Conservation (phyloP, 1,139 yeast genomes). For the Keqinozyma sinolaborantium region DNA sequence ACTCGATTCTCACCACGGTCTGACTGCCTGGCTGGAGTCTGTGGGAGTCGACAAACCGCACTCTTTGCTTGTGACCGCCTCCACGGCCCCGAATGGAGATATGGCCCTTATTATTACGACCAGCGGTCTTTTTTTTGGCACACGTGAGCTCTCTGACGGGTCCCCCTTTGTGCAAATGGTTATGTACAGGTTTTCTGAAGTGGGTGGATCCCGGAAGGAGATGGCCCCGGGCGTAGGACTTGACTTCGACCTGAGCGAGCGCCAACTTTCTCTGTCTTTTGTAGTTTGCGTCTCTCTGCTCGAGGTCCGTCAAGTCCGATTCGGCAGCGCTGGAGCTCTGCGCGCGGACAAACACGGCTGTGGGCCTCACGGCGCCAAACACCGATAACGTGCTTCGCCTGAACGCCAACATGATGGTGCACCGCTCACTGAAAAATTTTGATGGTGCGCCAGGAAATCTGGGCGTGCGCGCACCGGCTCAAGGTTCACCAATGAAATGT, state of each 20-base stretch:
- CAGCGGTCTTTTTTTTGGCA: conserved; percentile 72
- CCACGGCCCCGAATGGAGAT: conserved; percentile 94
- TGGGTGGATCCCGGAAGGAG: conserved; percentile 87
- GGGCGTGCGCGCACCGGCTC: not conserved
- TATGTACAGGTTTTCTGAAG: conserved; percentile 84
- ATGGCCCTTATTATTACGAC: conserved; percentile 86
- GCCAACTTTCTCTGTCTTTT: conserved; percentile 72
- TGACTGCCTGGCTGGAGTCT: conserved; percentile 70
- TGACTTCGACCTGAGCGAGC: conserved; percentile 67
- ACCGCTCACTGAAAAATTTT: conserved; percentile 1
- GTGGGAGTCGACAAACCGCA: conserved; percentile 75
- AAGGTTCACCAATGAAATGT: not conserved
- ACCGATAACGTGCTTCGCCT: not conserved
- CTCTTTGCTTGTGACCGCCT: conserved; percentile 92
- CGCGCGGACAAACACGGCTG: not conserved
- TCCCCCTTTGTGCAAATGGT: conserved; percentile 80
- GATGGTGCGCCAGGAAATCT: conserved; percentile 1
- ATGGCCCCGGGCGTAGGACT: conserved; percentile 65
- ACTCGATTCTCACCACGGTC: conserved; percentile 82
- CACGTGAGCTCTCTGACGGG: conserved; percentile 77
- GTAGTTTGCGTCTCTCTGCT: conserved; percentile 70
- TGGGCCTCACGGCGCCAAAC: not conserved
- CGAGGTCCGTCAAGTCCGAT: conserved; percentile 62
- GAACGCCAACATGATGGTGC: not conserved
- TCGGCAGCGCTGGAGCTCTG: conserved; percentile 6